phyloP scores from a whole-genome alignment of 2,329 filamentous ascomycete species.

The Calonectria naviculata region DNA sequence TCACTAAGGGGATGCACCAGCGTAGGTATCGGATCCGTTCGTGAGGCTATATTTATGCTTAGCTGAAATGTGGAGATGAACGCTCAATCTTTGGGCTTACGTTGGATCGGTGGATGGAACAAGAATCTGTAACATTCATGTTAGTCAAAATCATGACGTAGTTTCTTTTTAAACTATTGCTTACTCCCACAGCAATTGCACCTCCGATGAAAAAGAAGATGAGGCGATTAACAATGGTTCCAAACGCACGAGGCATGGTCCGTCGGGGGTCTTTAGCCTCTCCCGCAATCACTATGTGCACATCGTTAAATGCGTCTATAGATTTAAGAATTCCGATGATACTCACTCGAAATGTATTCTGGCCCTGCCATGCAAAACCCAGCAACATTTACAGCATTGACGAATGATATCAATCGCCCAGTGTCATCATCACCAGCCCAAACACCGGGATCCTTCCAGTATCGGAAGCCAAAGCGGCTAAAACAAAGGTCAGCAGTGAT shows the following conservation, averaged over 20 bases:
- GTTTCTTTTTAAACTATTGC: not conserved
- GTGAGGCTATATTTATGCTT: not conserved
- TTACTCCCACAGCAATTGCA: not conserved
- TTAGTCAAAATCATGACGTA: not conserved
- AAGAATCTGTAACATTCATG: not conserved
- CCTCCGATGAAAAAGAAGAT: not conserved
- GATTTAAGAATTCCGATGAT: too few relatives aligned
- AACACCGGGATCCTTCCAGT: not conserved
- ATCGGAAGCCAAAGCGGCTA: not conserved
- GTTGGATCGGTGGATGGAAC: not conserved
- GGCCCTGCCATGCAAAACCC: not conserved
- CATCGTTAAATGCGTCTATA: not conserved
- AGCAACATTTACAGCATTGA: not conserved
- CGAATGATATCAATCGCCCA: not conserved
- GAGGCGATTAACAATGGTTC: not conserved
- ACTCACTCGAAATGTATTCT: not conserved
- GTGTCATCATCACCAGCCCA: not conserved
- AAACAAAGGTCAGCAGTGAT: not conserved
- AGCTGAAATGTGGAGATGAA: not conserved
- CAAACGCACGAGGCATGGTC: not conserved
- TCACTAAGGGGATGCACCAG: not conserved
- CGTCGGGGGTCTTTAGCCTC: not conserved
- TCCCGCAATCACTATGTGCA: not conserved
- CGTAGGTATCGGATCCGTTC: not conserved
- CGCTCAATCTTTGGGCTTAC: not conserved